phyloP scores from a whole-genome alignment of 1,284 basidiomycete species.

The Erythrobasidium hasegawianum region DNA sequence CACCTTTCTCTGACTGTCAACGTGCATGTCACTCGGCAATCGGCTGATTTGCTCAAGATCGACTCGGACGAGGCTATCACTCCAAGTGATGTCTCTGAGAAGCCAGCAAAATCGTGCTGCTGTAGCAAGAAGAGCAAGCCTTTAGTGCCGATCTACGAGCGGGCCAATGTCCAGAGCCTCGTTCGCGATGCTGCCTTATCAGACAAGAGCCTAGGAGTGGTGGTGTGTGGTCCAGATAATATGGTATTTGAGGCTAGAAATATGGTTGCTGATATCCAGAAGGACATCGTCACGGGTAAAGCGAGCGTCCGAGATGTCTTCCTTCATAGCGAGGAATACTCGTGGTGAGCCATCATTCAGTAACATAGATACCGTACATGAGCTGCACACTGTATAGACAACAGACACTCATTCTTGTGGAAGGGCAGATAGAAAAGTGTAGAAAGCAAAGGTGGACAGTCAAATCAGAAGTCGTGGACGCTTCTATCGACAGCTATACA shows the following conservation, averaged over 20 bases:
- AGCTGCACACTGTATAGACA: not conserved
- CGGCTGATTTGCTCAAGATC: slow-evolving; percentile 4
- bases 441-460: too few relatives aligned
- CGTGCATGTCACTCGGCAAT: not conserved
- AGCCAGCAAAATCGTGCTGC: not conserved
- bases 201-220: too few relatives aligned
- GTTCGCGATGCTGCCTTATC: not conserved
- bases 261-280: slow-evolving; percentile 49
- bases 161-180: slow-evolving; percentile 5
- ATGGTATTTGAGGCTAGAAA: slow-evolving; percentile 51
- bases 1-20: too few relatives aligned
- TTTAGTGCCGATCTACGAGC: not conserved
- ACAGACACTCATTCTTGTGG: not conserved
- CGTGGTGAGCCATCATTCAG: too few relatives aligned
- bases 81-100: slow-evolving; percentile 26
- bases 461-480: too few relatives aligned
- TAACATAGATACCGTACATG: slow-evolving; percentile 8
- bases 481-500: too few relatives aligned
- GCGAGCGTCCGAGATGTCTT: slow-evolving; percentile 35
- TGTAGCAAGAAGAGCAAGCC: slow-evolving; percentile 1
- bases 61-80: slow-evolving; percentile 35
- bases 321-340: slow-evolving; percentile 42
- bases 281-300: slow-evolving; percentile 42
- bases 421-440: too few relatives aligned
- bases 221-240: slow-evolving; percentile 49